Percentiles rank a stretch among this genome's conserved stretches.
phyloP scores from a whole-genome alignment of 176 grass and related monocot genomes.

The bread wheat (Triticum aestivum) region IWGSC_CS_RefSeq_v2.1 NC_057806.1:589261921-589262420 shows the following conservation, averaged over 20 bases:
- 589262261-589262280: not conserved
- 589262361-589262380: slow-evolving; percentile 60
- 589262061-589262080: not conserved
- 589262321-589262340: slow-evolving; percentile 29
- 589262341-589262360: slow-evolving; percentile 64
- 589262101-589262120: not conserved
- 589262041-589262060: not conserved
- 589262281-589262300: not conserved
- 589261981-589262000: not conserved
- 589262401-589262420: slow-evolving; percentile 96
- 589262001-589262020: not conserved
- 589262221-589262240: not conserved
- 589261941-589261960: not conserved
- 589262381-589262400: slow-evolving; percentile 72
- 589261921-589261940: not conserved
- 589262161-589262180: not conserved
- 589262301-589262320: not conserved
- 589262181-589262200: not conserved
- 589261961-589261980: not conserved
- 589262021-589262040: not conserved
- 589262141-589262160: not conserved
- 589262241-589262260: not conserved
- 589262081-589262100: not conserved
- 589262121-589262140: not conserved
- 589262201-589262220: not conserved